phyloP scores from a whole-genome alignment of 805 yeast genomes.

The Wickerhamiella nectarea region DNA sequence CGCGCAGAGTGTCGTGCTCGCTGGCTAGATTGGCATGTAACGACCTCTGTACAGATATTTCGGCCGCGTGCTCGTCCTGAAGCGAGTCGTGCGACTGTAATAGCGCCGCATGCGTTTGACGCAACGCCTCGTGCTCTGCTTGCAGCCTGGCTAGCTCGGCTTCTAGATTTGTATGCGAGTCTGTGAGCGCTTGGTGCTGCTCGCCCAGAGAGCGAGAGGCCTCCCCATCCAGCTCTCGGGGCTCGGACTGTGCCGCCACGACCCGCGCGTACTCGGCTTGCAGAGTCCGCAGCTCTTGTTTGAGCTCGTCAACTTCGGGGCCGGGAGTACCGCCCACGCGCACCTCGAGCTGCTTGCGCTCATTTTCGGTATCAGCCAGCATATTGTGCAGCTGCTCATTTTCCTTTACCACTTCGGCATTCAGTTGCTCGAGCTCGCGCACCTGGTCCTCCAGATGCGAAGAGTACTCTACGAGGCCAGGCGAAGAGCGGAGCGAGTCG shows the following conservation, averaged over 20 bases:
- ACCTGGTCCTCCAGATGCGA: constrained; percentile 20
- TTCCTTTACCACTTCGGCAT: constrained; percentile 19
- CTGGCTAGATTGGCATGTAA: no score
- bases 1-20: not conserved
- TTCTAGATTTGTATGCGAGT: no score
- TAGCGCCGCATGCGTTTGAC: not conserved
- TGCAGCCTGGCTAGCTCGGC: no score
- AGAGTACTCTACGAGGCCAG: constrained; percentile 33
- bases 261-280: not conserved
- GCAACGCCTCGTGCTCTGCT: not conserved
- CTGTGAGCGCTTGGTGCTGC: no score
- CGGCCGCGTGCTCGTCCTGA: not conserved
- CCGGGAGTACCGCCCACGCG: not conserved
- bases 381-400: constrained; percentile 22
- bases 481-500: constrained; percentile 8
- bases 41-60: no score
- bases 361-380: constrained; percentile 14
- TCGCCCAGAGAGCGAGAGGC: no score
- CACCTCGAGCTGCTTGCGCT: constrained; percentile 8
- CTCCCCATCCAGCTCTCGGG: no score
- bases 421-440: constrained; percentile 20
- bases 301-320: not conserved
- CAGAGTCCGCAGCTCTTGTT: not conserved
- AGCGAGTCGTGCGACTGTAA: not conserved
- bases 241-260: not conserved